Base-by-base conservation (phyloP, 148 eudicot genomes). In the Amaranthus cruentus region DNA sequence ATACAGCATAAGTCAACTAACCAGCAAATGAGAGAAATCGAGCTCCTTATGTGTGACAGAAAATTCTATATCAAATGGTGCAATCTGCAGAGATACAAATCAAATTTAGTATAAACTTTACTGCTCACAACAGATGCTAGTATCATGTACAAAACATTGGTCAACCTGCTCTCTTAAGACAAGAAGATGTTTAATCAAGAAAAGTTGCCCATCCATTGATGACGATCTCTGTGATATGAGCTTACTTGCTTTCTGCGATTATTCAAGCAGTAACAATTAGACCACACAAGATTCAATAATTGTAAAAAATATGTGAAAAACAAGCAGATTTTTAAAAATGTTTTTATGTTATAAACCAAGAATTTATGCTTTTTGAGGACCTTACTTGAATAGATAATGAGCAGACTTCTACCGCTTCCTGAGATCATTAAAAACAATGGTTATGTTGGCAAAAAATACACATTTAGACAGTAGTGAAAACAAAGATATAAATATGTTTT, bases 331-430 rank as follows among this genome's bases (percentile, higher is more conserved):
- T 28, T 1, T 28, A 28, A 28, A 28, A 28, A 28, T 28, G 38
- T 28, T 28, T 28, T 28, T 28, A 28, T 1, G 38, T 28, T 28
- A 28, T 28, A 28, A 28, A 28, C 38, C 38, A 28, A 28, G 38
- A 28, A 28, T 28, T 28, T 12, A 71, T 8, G 48, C 18, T 47
- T 55, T 55, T 68, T 21, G 18, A 75, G 72, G 52, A 72, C 82
- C 93, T 84, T 79, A 95, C 99, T 85, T 95, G 97, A 76, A 95
- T 87, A 67, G 97, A 91, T 57, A 80, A 72, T 9, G 99, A 85
- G 84, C 99, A 90, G 62, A 91, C 89, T 85, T 95, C 99, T 60
- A 95, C 94, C 54, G 99, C 97, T 85, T 95, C 99, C 99, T 95
- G 90, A 77, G 53, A 76, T 28, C 13, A 82, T 59, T 28, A 28